Percentiles rank a stretch among this genome's conserved stretches.
phyloP scores from a whole-genome alignment of 306 rosid species.

The Dryas alaskensis region DNA sequence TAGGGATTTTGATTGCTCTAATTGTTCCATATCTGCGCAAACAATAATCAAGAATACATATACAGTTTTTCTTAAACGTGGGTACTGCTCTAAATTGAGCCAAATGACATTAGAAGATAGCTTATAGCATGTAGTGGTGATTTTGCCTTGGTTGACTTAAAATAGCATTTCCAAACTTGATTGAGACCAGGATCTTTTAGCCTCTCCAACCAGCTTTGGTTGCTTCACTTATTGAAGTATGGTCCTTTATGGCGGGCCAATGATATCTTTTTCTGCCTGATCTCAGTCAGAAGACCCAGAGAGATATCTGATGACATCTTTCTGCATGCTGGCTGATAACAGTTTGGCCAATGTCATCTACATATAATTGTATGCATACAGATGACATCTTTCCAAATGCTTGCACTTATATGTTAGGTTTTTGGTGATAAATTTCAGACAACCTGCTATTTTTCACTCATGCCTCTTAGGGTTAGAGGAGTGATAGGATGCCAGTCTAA shows the following conservation, averaged over 20 bases:
- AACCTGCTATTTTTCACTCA: not conserved
- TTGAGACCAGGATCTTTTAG: not conserved
- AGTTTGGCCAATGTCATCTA: not conserved
- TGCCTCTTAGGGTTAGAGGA: not conserved
- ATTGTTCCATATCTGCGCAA: not conserved
- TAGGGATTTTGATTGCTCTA: conserved; percentile 16
- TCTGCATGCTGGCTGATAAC: not conserved
- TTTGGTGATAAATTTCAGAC: not conserved
- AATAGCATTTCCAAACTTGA: not conserved
- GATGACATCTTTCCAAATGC: not conserved
- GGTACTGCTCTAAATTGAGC: not conserved
- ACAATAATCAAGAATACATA: not conserved
- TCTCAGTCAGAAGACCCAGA: not conserved
- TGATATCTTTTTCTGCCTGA: not conserved
- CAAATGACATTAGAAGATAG: not conserved
- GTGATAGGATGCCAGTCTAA: not conserved
- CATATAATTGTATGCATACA: not conserved
- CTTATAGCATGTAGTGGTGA: not conserved
- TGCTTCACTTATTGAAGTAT: not conserved
- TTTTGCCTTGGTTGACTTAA: not conserved
- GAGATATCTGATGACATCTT: not conserved
- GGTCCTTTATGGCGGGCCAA: not conserved
- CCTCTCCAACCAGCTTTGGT: not conserved
- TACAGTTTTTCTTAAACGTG: not conserved
- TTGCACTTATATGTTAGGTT: not conserved